Percentiles rank a stretch among this genome's conserved stretches.
These are phyloP conservation scores for Teratosphaeria pseudoeucalypti DNA, from an alignment of 2,329 filamentous ascomycete species.

Conservation along the genomic window DNA sequence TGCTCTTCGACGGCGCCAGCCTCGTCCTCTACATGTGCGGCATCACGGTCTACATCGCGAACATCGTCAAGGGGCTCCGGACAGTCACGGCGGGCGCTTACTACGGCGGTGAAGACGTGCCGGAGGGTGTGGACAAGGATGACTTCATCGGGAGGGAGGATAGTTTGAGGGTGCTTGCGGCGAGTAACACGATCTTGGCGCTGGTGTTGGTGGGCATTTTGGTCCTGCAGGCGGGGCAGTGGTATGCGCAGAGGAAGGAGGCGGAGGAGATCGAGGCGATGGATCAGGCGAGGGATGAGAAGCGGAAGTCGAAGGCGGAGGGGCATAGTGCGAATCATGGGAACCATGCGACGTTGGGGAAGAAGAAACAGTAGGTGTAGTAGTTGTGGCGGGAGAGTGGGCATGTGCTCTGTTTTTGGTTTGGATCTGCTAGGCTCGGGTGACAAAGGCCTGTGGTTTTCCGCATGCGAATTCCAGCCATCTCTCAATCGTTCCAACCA, in stretches of 20 bases:
- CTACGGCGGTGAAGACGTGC: constrained; percentile 27
- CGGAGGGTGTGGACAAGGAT: constrained; percentile 26
- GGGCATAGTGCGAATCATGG: background rate
- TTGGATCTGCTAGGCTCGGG: background rate
- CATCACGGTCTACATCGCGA: constrained; percentile 85
- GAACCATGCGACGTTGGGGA: constrained; percentile 1
- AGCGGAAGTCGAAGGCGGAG: constrained; percentile 30
- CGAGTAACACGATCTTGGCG: constrained; percentile 92
- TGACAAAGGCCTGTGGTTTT: background rate
- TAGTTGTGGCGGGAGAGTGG: background rate
- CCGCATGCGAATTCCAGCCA: background rate
- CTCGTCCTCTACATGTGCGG: constrained; percentile 72
- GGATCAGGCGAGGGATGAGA: constrained; percentile 43
- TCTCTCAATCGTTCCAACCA: background rate
- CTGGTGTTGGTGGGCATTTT: constrained; percentile 85
- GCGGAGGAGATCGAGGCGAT: constrained; percentile 63
- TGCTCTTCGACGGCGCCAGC: constrained; percentile 76
- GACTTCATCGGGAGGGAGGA: constrained; percentile 76
- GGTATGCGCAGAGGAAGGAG: constrained; percentile 96
- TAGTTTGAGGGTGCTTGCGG: constrained; percentile 77
- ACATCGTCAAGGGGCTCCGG: constrained; percentile 89
- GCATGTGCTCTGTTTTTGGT: background rate
- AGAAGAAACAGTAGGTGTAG: constrained; percentile 1
- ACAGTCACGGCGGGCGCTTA: constrained; percentile 68
- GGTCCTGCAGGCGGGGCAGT: constrained; percentile 90